Base-by-base conservation (phyloP, 2,329 filamentous ascomycete genomes). In the Dryadomyces quercivorus region DNA sequence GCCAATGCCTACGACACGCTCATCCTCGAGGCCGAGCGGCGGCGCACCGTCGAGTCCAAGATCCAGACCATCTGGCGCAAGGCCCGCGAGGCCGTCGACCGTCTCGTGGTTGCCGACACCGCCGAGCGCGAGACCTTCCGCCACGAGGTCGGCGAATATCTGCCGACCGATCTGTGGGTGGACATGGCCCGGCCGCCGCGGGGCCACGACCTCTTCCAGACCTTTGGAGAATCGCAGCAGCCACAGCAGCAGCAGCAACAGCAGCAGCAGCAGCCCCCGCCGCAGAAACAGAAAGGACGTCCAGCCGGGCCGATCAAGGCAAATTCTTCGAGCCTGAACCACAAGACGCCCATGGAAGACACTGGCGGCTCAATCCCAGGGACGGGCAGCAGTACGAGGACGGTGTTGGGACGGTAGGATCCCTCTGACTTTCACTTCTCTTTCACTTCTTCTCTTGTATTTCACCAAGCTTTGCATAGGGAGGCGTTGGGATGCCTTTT, bases 111-210 rank as follows among this genome's bases (percentile, higher is more conserved):
- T 13, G 75, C 81, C 13, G 93, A 98, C 66, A 73, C 80, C 55
- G 75, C 74, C 44, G 82, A 89, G 58, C 77, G 93, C 42, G 86
- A 94, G 59, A 73, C 78, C 0, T 97, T 98, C 66, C 79, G 86
- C 38, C 75, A 84, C 31, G 86, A 95, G 46, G 84, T 93, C 13
- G 91, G 90, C 8, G 88, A 94, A 59, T 95, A 83, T 65, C 70
- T 98, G 12, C 93, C 93, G 0, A 84, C 85, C 0, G 90, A 96
- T 66, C 80, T 96, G 21, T 96, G 90, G 89, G 84, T 83, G 0
- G 86, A 85, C 1, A 78, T 93, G 67, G 79, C 78, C 59, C 76
- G 72, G n/a, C 76, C 74, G 26, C 78, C 78, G 60, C 73, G 68
- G 56, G 73, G 69, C 54, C 80, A 75, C 72, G 72, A 74, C 42